Evolutionary conservation across 345 rosid genomes (phyloP), one percentile per base, ranked within the genome.

Genomic region (Pseudoturritis turrita): DNA sequence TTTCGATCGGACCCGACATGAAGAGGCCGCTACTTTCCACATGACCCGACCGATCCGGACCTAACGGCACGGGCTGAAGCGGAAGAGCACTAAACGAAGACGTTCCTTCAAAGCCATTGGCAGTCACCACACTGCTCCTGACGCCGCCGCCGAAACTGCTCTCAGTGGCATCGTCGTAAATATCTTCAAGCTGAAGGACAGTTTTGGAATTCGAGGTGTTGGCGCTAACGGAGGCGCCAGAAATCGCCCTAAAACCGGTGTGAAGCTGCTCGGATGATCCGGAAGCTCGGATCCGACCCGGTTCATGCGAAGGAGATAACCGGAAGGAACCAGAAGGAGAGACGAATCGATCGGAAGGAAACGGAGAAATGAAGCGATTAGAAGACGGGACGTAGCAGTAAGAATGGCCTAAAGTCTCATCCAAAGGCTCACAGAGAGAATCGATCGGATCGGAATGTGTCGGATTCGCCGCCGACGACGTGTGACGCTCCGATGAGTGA

Each of bases 341-440:
- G 18, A 84, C 72, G 66, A 94, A 94, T 10, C 96, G 97, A 82
- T 91, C 98, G 54, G 97, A 91, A 35, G 87, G 72, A 60, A 96
- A 85, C 8, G 96, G 97, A 4, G 97, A 89, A 52, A 89, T 53
- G 71, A 91, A 94, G 39, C 96, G 95, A 62, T 87, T 88, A 15
- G 98, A 94, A 41, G 97, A 91, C 46, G 93, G 90, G 52, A 89
- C 96, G 83, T 95, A 95, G 80, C 90, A 85, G 85, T 91, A 95
- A 51, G 99, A 95, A 75, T 91, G 99, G 33, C 99, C 99, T 3
- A 89, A 84, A 70, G 96, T 86, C 74, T 95, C 97, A 73, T 95
- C 99, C 76, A 91, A 87, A 35, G 90, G 96, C 71, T 84, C 91
- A 29, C 83, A 52, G 8, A 86, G 52, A 28, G 88, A 78, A 46